Percentiles rank a stretch among this genome's conserved stretches.
Evolutionary conservation across 306 rosid genomes (phyloP).

Genomic region (Castanea crenata): DNA sequence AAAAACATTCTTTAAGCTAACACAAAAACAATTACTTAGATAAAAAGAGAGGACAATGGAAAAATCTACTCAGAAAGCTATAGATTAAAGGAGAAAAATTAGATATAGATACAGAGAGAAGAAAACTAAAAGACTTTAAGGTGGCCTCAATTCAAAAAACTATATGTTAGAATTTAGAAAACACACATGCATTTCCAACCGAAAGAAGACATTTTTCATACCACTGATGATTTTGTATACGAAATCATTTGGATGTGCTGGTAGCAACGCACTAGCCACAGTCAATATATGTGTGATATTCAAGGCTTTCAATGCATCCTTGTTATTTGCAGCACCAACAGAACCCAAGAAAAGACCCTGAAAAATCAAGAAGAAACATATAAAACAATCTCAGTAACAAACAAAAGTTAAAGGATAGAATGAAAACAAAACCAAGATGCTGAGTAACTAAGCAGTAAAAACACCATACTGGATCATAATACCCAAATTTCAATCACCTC

Average conservation of each 20-base stretch:
- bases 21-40: background rate
- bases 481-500: constrained; percentile 41
- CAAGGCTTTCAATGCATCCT: constrained; percentile 44
- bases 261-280: constrained; percentile 49
- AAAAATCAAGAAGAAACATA: background rate
- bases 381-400: background rate
- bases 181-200: background rate
- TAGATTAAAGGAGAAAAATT: background rate
- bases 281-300: constrained; percentile 76
- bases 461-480: background rate
- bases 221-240: constrained; percentile 57
- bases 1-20: background rate
- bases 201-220: constrained; percentile 26
- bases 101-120: background rate
- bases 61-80: background rate
- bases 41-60: background rate
- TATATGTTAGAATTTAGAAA: constrained; percentile 1
- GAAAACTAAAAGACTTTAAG: background rate
- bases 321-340: constrained; percentile 59
- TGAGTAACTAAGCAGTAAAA: background rate
- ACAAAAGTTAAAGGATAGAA: background rate
- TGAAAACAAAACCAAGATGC: background rate
- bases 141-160: no score
- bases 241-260: constrained; percentile 57
- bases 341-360: constrained; percentile 91